Evolutionary conservation across 768 basidiomycete species (phyloP), one percentile per base, ranked within the genome.

Genomic region (Asterophora parasitica): DNA sequence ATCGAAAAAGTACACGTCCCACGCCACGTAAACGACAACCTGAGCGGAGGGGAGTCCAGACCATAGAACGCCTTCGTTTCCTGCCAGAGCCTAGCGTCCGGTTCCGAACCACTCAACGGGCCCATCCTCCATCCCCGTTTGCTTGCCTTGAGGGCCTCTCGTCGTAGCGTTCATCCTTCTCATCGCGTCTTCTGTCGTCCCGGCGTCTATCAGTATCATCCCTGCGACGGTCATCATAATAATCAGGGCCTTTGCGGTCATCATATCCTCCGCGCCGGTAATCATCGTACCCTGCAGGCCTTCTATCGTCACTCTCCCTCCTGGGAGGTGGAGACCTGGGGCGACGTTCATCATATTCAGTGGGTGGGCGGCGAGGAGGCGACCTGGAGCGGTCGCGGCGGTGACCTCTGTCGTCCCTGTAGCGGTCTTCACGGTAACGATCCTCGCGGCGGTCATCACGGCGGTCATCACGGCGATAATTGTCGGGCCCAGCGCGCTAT

Each of bases 211-310:
- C 79, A 54, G 62, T 51, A 65, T 86, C 84, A 66, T 89, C 86
- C 82, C 85, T 85, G 73, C 85, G 84, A 64, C 88, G 86, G 67
- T 88, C 86, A 83, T 83, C 82, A 82, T 85, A 81, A 75, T 78
- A 79, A 77, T 88, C 84, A 82, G 85, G 85, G 66, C 71, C 78
- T 82, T 80, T 82, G 73, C 80, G 85, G 68, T 83, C 83, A 82
- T 87, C 85, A 81, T 82, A 81, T 62, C 80, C 82, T 62, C 85
- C 86, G 70, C 88, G 83, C 68, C 88, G 83, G 69, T 81, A 76
- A 79, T 88, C 85, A 81, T 90, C 88, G 82, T 89, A 88, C 82
- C 86, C 87, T 83, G 85, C 84, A 82, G 85, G 79, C 78, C 85
- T 84, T 79, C 76, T 82, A 71, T 89, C 86, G 75, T 89, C 86